Conservation (phyloP, 306 rosid species). For the Dryas octopetala region DNA sequence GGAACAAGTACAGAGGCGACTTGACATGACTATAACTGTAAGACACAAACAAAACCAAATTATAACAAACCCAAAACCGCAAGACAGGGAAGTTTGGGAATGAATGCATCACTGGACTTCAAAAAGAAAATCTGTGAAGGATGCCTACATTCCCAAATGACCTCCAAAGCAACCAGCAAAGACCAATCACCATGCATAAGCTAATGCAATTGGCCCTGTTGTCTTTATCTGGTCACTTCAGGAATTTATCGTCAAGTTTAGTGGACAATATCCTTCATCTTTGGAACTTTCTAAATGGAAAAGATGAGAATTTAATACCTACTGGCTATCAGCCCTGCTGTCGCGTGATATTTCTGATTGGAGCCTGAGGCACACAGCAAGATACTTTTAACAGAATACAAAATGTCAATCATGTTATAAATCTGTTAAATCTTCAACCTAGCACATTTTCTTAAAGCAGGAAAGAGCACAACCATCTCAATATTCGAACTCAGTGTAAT, state of each 20-base stretch:
- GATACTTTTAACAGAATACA: neutral
- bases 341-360: slow-evolving; percentile 48
- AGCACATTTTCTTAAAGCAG: too few species aligned
- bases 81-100: neutral
- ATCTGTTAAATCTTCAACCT: too few species aligned
- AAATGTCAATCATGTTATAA: too few species aligned
- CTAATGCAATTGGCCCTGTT: neutral
- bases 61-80: neutral
- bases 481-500: neutral
- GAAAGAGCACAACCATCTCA: neutral
- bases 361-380: slow-evolving; percentile 47
- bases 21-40: neutral
- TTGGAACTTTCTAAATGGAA: too few species aligned
- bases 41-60: too few species aligned
- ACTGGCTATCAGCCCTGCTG: slow-evolving; percentile 30
- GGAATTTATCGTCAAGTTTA: neutral
- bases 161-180: slow-evolving; percentile 55
- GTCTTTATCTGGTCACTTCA: too few species aligned
- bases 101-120: neutral
- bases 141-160: slow-evolving; percentile 40
- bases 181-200: neutral
- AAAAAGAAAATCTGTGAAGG: neutral
- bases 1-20: neutral
- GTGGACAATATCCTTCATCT: too few species aligned
- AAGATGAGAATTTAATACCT: too few species aligned